Percentiles rank a stretch among this genome's conserved stretches.
Conservation (phyloP, 2,329 filamentous ascomycete genomes). For the Penicillium sclerotigenum region DNA sequence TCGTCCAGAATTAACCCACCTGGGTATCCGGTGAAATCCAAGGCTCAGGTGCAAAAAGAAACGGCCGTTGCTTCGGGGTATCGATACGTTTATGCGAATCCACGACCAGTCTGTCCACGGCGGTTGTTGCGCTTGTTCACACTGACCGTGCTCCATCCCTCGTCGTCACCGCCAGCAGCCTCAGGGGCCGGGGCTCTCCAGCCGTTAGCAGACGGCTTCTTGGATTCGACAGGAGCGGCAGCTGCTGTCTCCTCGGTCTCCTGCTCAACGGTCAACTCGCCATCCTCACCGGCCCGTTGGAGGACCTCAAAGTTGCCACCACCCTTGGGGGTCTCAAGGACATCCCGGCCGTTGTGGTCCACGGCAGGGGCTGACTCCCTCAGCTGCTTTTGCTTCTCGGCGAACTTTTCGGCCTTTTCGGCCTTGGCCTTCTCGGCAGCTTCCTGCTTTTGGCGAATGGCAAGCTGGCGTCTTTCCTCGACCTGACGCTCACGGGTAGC, state of each 20-base stretch:
- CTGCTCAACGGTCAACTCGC: slow-evolving; percentile 50
- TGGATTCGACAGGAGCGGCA: slow-evolving; percentile 46
- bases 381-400: slow-evolving; percentile 55
- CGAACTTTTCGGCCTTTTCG: slow-evolving; percentile 61
- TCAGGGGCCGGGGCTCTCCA: slow-evolving; percentile 39
- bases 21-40: slow-evolving; percentile 10
- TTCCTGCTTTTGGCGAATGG: slow-evolving; percentile 77
- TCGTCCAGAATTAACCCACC: slow-evolving; percentile 8
- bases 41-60: slow-evolving; percentile 7
- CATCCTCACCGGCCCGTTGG: slow-evolving; percentile 49
- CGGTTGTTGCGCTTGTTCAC: slow-evolving; percentile 45
- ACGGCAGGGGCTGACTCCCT: slow-evolving; percentile 34
- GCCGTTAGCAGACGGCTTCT: slow-evolving; percentile 52
- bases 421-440: slow-evolving; percentile 81
- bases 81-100: slow-evolving; percentile 41
- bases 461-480: slow-evolving; percentile 77
- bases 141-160: slow-evolving; percentile 50
- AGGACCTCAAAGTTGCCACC: slow-evolving; percentile 56
- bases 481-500: slow-evolving; percentile 83
- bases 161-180: slow-evolving; percentile 39
- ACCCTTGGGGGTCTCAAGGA: slow-evolving; percentile 40
- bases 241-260: slow-evolving; percentile 49
- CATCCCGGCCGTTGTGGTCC: slow-evolving; percentile 43
- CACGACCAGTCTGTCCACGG: slow-evolving; percentile 40
- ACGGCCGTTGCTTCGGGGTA: slow-evolving; percentile 28